Percentiles rank a stretch among this genome's conserved stretches.
Conservation (phyloP, 768 basidiomycete species). For the Pulveroboletus sp. region DNA sequence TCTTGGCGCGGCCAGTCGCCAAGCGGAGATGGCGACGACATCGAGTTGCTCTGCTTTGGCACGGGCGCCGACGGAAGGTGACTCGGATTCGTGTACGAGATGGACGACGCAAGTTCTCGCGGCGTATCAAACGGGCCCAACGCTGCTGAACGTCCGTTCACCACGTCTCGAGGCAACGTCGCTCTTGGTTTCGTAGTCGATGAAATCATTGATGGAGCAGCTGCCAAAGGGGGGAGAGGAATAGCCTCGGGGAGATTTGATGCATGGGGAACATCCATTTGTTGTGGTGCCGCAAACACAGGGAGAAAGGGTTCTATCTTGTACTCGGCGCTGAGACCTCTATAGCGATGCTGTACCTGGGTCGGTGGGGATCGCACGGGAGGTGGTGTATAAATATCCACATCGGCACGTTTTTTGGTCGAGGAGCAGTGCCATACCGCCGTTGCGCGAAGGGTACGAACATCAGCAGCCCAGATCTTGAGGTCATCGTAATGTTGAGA, state of each 20-base stretch:
- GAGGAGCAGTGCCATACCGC: slow-evolving; percentile 26
- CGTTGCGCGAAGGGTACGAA: slow-evolving; percentile 43
- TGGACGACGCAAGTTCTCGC: slow-evolving; percentile 21
- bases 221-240: slow-evolving; percentile 22
- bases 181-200: slow-evolving; percentile 18
- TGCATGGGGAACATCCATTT: slow-evolving; percentile 14
- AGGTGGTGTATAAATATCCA: slow-evolving; percentile 42
- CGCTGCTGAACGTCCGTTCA: slow-evolving; percentile 3
- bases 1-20: slow-evolving; percentile 56
- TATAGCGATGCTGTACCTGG: slow-evolving; percentile 31
- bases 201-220: slow-evolving; percentile 10
- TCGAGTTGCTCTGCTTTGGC: slow-evolving; percentile 8
- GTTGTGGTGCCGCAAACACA: slow-evolving; percentile 18
- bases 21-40: slow-evolving; percentile 42
- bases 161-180: slow-evolving; percentile 4
- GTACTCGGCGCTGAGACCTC: slow-evolving; percentile 42
- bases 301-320: slow-evolving; percentile 47
- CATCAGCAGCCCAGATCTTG: slow-evolving; percentile 49
- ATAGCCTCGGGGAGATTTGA: slow-evolving; percentile 24
- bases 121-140: slow-evolving; percentile 7
- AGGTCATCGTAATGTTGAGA: slow-evolving; percentile 43
- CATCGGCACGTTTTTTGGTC: slow-evolving; percentile 33
- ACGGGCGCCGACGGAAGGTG: slow-evolving; percentile 16
- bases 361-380: slow-evolving; percentile 39
- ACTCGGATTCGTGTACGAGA: slow-evolving; percentile 33